Evolutionary conservation across 2,329 filamentous ascomycete genomes (phyloP), one percentile per base, ranked within the genome.

Genomic region (Ampelomyces quisqualis): DNA sequence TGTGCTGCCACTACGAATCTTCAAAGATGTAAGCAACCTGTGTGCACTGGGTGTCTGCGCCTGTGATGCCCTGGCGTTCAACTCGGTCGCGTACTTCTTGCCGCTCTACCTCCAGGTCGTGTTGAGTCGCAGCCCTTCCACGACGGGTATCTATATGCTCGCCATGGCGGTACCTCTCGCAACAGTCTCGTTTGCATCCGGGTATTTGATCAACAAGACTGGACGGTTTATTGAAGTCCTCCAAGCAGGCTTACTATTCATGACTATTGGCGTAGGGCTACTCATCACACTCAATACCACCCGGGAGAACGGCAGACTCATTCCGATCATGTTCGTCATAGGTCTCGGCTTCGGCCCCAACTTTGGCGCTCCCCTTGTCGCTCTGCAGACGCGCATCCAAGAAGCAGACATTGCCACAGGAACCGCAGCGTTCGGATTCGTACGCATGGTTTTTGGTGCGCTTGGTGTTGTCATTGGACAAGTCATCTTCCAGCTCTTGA

Each of bases 101-200:
- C 86, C 86, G 0, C 73, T 89, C 0, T 89, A 86, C 66, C 86
- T 88, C 45, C 86, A 90, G 62, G 76, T 82, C 8, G 82, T 84
- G 0, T 76, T 82, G 2, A 73, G 74, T n/a, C 76, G 76, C 1
- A 75, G 73, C 0, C 80, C 84, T 0, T 70, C 84, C 26, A 70
- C 72, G 8, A 82, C 80, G 0, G 76, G 74, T 41, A 50, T 84
- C 0, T 76, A 82, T 19, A 74, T 86, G 29, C 71, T 88, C 1
- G 82, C 85, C 0, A 75, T 83, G 19, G 79, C 63, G 0, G 45
- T 71, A 13, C 62, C 66, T 0, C 70, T 76, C 34, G 73, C 77
- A 1, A 38, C 70, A 4, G 58, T 71, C 0, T 74, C 70, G n/a
- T 69, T 79, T 13, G 34, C 65, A 2, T 68, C 68, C 0, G 79